These are phyloP conservation scores for Yarrowia phangngaensis DNA, from an alignment of 805 yeast species.

Conservation along the genomic window DNA sequence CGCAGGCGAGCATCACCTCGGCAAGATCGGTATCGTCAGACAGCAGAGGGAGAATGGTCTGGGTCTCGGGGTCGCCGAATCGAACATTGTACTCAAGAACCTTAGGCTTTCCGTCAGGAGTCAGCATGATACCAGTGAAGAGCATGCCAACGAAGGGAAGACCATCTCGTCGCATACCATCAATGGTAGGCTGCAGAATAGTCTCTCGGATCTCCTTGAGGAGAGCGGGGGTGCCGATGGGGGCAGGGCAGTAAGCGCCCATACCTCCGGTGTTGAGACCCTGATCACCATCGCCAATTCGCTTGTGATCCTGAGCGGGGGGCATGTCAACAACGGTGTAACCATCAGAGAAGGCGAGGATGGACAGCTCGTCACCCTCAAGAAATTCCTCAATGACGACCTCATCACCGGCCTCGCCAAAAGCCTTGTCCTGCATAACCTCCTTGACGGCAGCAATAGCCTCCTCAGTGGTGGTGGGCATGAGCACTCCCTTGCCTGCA, in stretches of 20 bases:
- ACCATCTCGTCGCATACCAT: conserved; percentile 94
- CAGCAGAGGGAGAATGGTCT: conserved; percentile 86
- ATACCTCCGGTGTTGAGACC: conserved; percentile 99
- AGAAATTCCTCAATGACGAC: conserved; percentile 94
- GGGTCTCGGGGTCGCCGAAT: conserved; percentile 99
- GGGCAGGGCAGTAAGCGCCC: conserved; percentile 99
- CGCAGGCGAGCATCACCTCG: conserved; percentile 86
- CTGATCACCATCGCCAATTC: conserved; percentile 86
- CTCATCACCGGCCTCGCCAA: conserved; percentile 91
- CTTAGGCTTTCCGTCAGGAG: conserved; percentile 76
- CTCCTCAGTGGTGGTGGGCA: conserved; percentile 79
- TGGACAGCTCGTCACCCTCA: conserved; percentile 95
- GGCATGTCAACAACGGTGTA: conserved; percentile 87
- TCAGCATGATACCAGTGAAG: conserved; percentile 91
- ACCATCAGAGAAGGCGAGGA: conserved; percentile 89
- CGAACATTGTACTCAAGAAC: conserved; percentile 96
- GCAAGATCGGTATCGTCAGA: conserved; percentile 86
- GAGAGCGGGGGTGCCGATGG: conserved; percentile 77
- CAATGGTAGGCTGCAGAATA: conserved; percentile 87
- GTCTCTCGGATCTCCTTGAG: conserved; percentile 64
- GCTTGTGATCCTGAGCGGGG: conserved; percentile 97
- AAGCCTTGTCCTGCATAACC: conserved; percentile 84
- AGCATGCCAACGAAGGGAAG: conserved; percentile 93
- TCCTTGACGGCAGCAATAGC: conserved; percentile 78
- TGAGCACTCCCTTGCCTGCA: conserved; percentile 97